Conservation (phyloP, 306 rosid genomes). For the Sophora flavescens region DNA sequence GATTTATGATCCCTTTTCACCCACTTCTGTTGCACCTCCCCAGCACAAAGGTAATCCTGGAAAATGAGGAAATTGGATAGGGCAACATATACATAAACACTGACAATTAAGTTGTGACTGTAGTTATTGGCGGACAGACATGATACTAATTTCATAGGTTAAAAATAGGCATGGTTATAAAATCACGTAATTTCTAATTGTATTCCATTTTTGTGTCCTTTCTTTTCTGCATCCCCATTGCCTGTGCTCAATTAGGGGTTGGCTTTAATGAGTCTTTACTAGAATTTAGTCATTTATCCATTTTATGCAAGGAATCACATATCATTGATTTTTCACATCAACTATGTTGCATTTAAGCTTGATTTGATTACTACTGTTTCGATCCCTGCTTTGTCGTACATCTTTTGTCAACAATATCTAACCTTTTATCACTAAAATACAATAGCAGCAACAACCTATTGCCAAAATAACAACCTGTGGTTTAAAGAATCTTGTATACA, state of each 20-base stretch:
- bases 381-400: not conserved
- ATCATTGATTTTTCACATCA: slow-evolving; percentile 17
- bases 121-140: slow-evolving; percentile 15
- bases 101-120: slow-evolving; percentile 6
- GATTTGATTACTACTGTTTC: slow-evolving; percentile 1
- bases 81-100: slow-evolving; percentile 16
- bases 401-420: not conserved
- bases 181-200: slow-evolving; percentile 31
- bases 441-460: not conserved
- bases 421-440: not conserved
- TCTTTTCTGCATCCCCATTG: slow-evolving; percentile 20
- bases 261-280: slow-evolving; percentile 13
- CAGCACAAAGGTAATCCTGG: slow-evolving; percentile 57
- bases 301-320: not conserved
- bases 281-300: slow-evolving; percentile 28
- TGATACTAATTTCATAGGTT: slow-evolving; percentile 34
- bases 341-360: slow-evolving; percentile 8
- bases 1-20: slow-evolving; percentile 96
- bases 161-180: slow-evolving; percentile 22
- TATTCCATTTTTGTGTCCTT: slow-evolving; percentile 10
- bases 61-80: slow-evolving; percentile 42
- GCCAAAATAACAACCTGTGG: not conserved
- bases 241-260: slow-evolving; percentile 21
- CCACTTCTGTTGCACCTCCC: slow-evolving; percentile 65
- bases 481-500: not conserved